A percentile compares a stretch with the other conserved stretches of the same genome.
Conservation (phyloP, 148 eudicot species). For the Cornus florida region DNA sequence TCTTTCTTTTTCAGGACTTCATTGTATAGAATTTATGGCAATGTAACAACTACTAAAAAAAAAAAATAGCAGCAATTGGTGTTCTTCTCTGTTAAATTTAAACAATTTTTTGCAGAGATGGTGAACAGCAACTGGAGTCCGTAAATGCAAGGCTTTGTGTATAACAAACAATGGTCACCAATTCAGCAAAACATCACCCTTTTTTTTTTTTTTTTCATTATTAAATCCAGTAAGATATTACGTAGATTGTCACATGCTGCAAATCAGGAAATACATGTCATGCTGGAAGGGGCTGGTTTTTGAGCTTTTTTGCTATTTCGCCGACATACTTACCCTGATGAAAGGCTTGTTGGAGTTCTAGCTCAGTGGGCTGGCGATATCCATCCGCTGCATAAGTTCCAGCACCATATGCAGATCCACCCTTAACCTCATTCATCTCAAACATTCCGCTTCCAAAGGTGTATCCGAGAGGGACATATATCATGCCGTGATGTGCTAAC, state of each 20-base stretch:
- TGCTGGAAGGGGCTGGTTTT: constrained; percentile 11
- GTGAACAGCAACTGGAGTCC: not conserved
- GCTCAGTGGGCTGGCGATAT: constrained; percentile 56
- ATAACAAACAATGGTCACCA: not conserved
- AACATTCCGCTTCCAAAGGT: constrained; percentile 63
- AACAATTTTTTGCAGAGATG: not conserved
- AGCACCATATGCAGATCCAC: constrained; percentile 69
- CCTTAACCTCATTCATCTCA: constrained; percentile 61
- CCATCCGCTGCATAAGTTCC: constrained; percentile 78
- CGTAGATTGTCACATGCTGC: not conserved
- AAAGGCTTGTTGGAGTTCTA: constrained; percentile 63
- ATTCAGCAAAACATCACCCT: not conserved
- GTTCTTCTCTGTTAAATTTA: not conserved
- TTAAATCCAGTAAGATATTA: not conserved
- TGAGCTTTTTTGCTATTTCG: constrained; percentile 58
- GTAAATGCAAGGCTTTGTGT: not conserved
- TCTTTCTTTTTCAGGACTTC: no score
- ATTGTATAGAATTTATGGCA: no score
- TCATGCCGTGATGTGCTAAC: constrained; percentile 68
- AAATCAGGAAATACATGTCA: not conserved
- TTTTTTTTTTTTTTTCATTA: not conserved
- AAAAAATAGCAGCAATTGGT: no score
- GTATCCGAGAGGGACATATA: constrained; percentile 69
- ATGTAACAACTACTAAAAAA: no score
- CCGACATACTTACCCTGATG: constrained; percentile 70